Conservation (phyloP, 2,329 filamentous ascomycete species). For the Aspergillus candidus region DNA sequence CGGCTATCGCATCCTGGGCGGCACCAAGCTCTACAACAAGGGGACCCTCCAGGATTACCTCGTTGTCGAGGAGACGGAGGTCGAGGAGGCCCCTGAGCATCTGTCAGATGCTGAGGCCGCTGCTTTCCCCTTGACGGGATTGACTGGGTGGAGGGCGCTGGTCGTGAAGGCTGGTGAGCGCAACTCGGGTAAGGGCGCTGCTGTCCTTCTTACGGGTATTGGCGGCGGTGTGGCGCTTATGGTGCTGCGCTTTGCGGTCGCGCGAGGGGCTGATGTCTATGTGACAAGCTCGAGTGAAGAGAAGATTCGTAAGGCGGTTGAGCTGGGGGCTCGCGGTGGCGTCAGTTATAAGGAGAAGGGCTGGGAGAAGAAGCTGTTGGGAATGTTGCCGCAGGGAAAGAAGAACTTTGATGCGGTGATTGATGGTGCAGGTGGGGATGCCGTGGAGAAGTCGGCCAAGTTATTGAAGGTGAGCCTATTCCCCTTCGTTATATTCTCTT, state of each 20-base stretch:
- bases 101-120: conserved; percentile 69
- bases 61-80: conserved; percentile 61
- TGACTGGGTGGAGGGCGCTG: conserved; percentile 84
- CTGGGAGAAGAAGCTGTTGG: conserved; percentile 72
- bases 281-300: conserved; percentile 69
- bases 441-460: conserved; percentile 62
- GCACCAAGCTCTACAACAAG: conserved; percentile 55
- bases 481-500: too few species aligned
- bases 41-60: conserved; percentile 74
- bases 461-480: conserved; percentile 57
- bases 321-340: conserved; percentile 73
- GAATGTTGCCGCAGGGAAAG: conserved; percentile 55
- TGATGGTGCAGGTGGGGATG: conserved; percentile 83
- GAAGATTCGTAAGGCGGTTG: conserved; percentile 66
- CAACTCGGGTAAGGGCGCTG: conserved; percentile 52
- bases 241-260: conserved; percentile 72
- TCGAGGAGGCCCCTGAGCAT: conserved; percentile 70
- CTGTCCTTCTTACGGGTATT: conserved; percentile 83
- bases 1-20: conserved; percentile 42
- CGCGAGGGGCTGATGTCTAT: conserved; percentile 68
- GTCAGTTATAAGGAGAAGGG: conserved; percentile 69
- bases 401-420: conserved; percentile 74
- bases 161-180: conserved; percentile 67
- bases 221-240: conserved; percentile 86
- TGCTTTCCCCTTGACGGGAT: conserved; percentile 73